Percentiles rank a stretch among this genome's conserved stretches.
phyloP scores from a whole-genome alignment of 345 rosid genomes.

The Cardamine occulta region DNA sequence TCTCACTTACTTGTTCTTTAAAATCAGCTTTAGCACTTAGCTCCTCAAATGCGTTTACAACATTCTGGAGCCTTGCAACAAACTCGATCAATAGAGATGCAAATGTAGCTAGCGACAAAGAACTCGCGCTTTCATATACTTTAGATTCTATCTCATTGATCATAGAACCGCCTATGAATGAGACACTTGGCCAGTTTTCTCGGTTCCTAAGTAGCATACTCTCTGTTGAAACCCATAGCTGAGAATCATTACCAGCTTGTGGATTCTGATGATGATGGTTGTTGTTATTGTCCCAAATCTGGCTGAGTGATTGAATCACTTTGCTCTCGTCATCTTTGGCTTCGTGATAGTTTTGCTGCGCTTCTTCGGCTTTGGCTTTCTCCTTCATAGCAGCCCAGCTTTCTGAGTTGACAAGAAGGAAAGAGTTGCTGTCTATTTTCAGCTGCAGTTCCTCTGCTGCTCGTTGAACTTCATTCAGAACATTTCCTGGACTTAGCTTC shows the following conservation, averaged over 20 bases:
- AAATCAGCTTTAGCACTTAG: conserved; percentile 72
- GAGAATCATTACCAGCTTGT: conserved; percentile 35
- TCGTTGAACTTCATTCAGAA: conserved; percentile 60
- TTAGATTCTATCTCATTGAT: conserved; percentile 53
- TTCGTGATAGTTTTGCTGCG: conserved; percentile 51
- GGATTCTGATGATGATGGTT: conserved; percentile 35
- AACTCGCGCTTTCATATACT: conserved; percentile 82
- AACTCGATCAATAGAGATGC: conserved; percentile 81
- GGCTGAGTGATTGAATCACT: conserved; percentile 63
- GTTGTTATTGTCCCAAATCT: conserved; percentile 48
- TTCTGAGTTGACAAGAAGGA: conserved; percentile 73
- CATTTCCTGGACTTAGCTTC: conserved; percentile 52
- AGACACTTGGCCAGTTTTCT: conserved; percentile 66
- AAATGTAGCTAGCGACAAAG: conserved; percentile 83
- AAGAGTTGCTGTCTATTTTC: conserved; percentile 70
- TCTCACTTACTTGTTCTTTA: conserved; percentile 45
- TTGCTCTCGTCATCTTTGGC: conserved; percentile 51
- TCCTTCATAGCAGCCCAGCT: conserved; percentile 59
- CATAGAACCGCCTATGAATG: conserved; percentile 44
- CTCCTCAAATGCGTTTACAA: conserved; percentile 66
- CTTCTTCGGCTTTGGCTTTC: conserved; percentile 41
- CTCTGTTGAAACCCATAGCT: conserved; percentile 48
- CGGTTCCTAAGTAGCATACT: conserved; percentile 43
- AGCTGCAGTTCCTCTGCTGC: conserved; percentile 79
- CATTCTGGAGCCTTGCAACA: conserved; percentile 86